Evolutionary conservation across 2,329 filamentous ascomycete genomes (phyloP).

Genomic region (Paraphaeosphaeria minitans): DNA sequence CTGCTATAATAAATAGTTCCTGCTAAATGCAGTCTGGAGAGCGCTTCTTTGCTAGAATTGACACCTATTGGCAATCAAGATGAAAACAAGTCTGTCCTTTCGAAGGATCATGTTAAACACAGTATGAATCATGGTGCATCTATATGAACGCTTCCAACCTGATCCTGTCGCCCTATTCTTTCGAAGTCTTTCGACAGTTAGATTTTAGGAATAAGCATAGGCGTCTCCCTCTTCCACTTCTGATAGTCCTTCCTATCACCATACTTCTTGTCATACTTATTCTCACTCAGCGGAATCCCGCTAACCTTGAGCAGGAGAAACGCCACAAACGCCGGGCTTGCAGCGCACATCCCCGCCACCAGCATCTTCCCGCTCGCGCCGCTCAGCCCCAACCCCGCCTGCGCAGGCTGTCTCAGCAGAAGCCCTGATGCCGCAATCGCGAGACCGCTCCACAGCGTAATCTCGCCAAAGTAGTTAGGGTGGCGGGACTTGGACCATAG

Average conservation of each 20-base stretch:
- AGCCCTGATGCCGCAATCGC: slow-evolving; percentile 64
- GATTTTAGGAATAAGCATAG: slow-evolving; percentile 67
- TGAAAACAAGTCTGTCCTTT: no score
- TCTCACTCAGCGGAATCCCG: slow-evolving; percentile 69
- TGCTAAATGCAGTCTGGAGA: no score
- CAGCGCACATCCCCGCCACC: slow-evolving; percentile 58
- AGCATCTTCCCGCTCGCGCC: slow-evolving; percentile 48
- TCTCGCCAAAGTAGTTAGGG: slow-evolving; percentile 76
- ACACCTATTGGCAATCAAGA: no score
- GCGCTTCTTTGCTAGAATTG: no score
- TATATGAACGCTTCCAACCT: no score
- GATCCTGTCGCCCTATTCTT: no score
- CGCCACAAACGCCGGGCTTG: slow-evolving; percentile 68
- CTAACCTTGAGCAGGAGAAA: slow-evolving; percentile 68
- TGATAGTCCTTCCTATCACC: slow-evolving; percentile 69
- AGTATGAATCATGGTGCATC: no score
- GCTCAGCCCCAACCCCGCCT: slow-evolving; percentile 62
- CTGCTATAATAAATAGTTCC: no score
- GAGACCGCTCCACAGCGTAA: slow-evolving; percentile 71
- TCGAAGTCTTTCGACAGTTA: slow-evolving; percentile 24
- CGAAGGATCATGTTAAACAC: no score
- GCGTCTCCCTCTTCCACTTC: slow-evolving; percentile 70
- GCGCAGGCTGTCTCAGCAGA: slow-evolving; percentile 60
- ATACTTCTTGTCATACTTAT: slow-evolving; percentile 70
- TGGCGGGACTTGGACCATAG: slow-evolving; percentile 66